Base-by-base conservation (phyloP, 495 filamentous ascomycete species). In the Hypoxylon trugodes region DNA sequence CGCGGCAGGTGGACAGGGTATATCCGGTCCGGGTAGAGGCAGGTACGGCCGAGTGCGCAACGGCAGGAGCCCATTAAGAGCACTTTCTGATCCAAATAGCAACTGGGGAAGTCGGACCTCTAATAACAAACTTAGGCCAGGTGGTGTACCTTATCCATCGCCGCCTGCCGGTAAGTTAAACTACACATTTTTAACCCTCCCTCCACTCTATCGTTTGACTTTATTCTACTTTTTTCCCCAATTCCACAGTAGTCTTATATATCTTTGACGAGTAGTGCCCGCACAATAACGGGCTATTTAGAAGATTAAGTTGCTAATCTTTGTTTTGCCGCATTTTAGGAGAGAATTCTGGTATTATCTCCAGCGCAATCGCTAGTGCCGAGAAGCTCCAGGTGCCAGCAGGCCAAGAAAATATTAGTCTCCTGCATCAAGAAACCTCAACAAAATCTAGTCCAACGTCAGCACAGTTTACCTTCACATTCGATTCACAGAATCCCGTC, bases 381-480 rank as follows among this genome's bases (percentile, higher is more conserved):
- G 91, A 90, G 42, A 89, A 90, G 49, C 80, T 86, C 13, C 83
- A 88, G 8, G 79, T 86, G 3, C 77, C 77, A 1, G 79, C 76
- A 63, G 88, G 86, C 3, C 82, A 88, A 57, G 88, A 89, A 65
- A 93, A 92, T 67, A 81, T 85, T 33, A 95, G 90, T 70, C 80
- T 94, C 59, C 70, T 95, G 35, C 87, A 90, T 37, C 89, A 90
- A 68, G 84, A 88, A 73, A 74, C 82, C 13, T 81, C 84, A 6
- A 80, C 82, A 2, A 86, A 84, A 67, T 72, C 78, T 2, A 86
- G 81, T 24, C 79, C 85, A 18, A 83, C 60, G 10, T 91, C 92
- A 51, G 87, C 89, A 0, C 91, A 96, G 62, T 97, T 97, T 67
- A 96, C 93, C 12, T 97, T 97, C 73, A 95, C 89, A 1, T 94